These are phyloP conservation scores for Cryptococcus hybrid DNA, from an alignment of 1,284 basidiomycete species.

Conservation along the genomic window DNA sequence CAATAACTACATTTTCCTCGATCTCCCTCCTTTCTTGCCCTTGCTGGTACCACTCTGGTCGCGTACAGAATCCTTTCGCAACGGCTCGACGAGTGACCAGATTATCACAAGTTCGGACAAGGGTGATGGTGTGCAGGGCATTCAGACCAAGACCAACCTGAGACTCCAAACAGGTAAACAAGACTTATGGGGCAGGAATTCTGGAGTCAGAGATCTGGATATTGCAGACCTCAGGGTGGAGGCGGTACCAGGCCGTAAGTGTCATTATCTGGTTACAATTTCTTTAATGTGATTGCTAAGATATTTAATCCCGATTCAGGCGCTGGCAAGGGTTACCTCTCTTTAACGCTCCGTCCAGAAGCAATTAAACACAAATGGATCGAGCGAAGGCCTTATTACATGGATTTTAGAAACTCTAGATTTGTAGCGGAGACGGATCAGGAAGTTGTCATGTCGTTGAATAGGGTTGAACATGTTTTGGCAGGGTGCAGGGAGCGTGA, in stretches of 20 bases:
- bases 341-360: neutral
- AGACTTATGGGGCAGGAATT: slow-evolving; percentile 1
- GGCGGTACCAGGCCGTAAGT: slow-evolving; percentile 2
- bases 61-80: slow-evolving; percentile 2
- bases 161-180: slow-evolving; percentile 5
- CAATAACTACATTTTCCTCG: slow-evolving; percentile 6
- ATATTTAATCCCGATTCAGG: neutral
- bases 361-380: neutral
- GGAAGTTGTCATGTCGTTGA: slow-evolving; percentile 19
- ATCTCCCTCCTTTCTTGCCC: slow-evolving; percentile 6
- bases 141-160: neutral
- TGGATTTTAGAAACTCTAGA: slow-evolving; percentile 13
- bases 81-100: slow-evolving; percentile 5
- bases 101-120: slow-evolving; percentile 4
- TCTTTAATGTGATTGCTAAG: neutral
- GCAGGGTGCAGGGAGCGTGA: slow-evolving; percentile 3
- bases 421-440: slow-evolving; percentile 9
- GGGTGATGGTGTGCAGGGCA: neutral
- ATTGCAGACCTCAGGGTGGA: neutral
- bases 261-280: neutral
- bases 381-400: slow-evolving; percentile 13
- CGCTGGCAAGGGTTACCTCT: neutral
- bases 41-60: slow-evolving; percentile 1
- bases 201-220: slow-evolving; percentile 4
- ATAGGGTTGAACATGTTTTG: slow-evolving; percentile 22